These are phyloP conservation scores for Batkoa obscura DNA, from an alignment of 371 early-diverging fungal species.

Conservation along the genomic window DNA sequence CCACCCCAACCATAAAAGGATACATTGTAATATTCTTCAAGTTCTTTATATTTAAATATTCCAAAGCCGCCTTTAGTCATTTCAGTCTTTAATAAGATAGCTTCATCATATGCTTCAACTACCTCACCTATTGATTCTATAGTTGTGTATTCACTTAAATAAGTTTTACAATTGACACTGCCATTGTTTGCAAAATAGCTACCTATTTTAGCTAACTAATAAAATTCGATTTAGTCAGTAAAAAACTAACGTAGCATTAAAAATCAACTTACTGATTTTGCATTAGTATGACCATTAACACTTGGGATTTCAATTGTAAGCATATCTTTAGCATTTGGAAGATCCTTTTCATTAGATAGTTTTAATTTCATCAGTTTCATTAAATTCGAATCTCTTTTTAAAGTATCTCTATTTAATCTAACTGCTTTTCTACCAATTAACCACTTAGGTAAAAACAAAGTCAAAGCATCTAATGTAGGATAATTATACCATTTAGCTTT, in stretches of 20 bases:
- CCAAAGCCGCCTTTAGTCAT: conserved; percentile 1
- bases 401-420: background rate
- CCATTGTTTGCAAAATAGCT: background rate
- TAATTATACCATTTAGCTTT: background rate
- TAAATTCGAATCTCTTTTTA: background rate
- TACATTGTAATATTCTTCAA: background rate
- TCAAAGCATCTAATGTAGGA: background rate
- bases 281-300: conserved; percentile 1
- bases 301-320: background rate
- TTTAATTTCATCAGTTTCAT: background rate
- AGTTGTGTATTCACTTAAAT: background rate
- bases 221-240: background rate
- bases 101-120: conserved; percentile 4
- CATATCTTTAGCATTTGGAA: background rate
- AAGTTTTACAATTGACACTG: background rate
- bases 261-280: background rate
- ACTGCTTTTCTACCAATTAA: background rate
- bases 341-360: background rate
- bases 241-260: too few relatives aligned
- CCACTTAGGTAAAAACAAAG: background rate
- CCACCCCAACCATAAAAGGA: conserved; percentile 29
- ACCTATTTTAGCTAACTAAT: background rate
- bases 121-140: background rate
- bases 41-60: conserved; percentile 10
- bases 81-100: conserved; percentile 1